Percentiles rank a stretch among this genome's conserved stretches.
Conservation (phyloP, 2,329 filamentous ascomycete species). For the Malbranchea zuffiana region DNA sequence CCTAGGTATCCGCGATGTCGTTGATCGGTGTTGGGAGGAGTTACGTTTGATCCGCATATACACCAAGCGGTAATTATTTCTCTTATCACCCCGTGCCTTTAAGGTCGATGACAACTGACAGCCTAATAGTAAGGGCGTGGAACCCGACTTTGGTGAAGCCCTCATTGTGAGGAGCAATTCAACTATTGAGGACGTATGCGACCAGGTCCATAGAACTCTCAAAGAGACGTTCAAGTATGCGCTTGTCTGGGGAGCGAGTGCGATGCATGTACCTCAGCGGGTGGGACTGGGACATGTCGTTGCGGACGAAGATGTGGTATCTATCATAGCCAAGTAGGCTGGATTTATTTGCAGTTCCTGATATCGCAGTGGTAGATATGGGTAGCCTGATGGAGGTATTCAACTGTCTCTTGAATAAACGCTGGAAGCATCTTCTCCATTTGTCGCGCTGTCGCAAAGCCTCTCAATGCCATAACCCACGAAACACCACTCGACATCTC, state of each 20-base stretch:
- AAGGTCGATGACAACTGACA: not conserved
- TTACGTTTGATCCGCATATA: constrained; percentile 82
- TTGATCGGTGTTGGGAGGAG: constrained; percentile 92
- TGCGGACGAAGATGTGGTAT: constrained; percentile 56
- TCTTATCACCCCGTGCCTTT: constrained; percentile 14
- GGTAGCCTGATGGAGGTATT: not conserved
- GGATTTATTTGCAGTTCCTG: no score
- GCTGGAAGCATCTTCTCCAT: no score
- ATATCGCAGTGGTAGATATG: no score
- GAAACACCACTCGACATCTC: no score
- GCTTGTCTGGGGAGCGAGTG: constrained; percentile 93
- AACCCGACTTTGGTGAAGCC: constrained; percentile 82
- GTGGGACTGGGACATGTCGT: constrained; percentile 79
- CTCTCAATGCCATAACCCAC: no score
- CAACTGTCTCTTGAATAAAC: no score
- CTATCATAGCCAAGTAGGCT: constrained; percentile 46
- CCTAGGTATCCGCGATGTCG: constrained; percentile 82
- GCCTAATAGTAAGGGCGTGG: constrained; percentile 64
- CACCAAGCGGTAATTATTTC: constrained; percentile 56
- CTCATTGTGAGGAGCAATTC: constrained; percentile 82
- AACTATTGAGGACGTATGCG: constrained; percentile 93
- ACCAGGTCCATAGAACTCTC: constrained; percentile 80
- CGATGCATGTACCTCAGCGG: constrained; percentile 84
- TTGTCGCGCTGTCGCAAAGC: no score
- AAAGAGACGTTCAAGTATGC: constrained; percentile 99